phyloP scores from a whole-genome alignment of 768 basidiomycete genomes.

The Suillus occidentalis region DNA sequence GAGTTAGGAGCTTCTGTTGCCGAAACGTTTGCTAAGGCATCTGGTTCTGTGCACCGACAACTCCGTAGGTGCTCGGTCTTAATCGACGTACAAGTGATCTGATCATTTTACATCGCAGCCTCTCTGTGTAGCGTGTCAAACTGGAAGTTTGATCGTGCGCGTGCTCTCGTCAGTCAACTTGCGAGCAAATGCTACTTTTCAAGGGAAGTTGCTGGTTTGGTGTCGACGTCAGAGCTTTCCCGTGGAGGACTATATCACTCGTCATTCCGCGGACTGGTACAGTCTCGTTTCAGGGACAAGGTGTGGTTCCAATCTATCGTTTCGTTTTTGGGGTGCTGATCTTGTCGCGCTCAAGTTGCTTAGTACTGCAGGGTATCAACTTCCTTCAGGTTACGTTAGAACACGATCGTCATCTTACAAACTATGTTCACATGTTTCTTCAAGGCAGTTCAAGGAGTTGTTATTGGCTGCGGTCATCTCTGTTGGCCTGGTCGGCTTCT shows the following conservation, averaged over 20 bases:
- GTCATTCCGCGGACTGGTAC: no score
- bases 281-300: no score
- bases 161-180: conserved; percentile 78
- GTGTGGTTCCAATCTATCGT: no score
- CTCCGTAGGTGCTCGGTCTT: conserved; percentile 49
- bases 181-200: conserved; percentile 86
- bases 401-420: conserved; percentile 63
- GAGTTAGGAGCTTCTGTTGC: conserved; percentile 93
- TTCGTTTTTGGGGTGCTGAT: no score
- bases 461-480: no score
- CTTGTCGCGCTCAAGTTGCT: no score
- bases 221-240: no score
- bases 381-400: conserved; percentile 62
- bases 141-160: conserved; percentile 80
- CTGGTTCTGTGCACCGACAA: conserved; percentile 75
- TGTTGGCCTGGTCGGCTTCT: no score
- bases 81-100: conserved; percentile 2
- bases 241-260: no score
- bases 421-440: no score
- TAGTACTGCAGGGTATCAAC: conserved; percentile 62
- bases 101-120: conserved; percentile 34
- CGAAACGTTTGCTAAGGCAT: conserved; percentile 78
- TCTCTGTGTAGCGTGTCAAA: conserved; percentile 53
- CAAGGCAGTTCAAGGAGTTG: no score
- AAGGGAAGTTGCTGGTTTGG: conserved; percentile 81